A percentile compares a stretch with the other conserved stretches of the same genome.
phyloP scores from a whole-genome alignment of 2,329 filamentous ascomycete species.

The Tolypocladium nubicola region DNA sequence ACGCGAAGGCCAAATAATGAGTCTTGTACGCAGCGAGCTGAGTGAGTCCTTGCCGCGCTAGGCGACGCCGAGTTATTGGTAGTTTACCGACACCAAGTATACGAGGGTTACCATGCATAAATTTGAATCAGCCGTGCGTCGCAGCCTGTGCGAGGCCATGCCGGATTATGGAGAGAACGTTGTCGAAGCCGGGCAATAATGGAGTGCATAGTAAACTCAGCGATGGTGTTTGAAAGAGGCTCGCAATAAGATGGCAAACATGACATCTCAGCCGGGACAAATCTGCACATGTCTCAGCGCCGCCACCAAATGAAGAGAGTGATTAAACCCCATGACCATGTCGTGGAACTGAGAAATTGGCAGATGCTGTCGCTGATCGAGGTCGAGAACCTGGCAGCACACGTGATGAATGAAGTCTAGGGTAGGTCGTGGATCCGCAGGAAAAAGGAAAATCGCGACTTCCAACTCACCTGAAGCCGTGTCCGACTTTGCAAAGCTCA shows the following conservation, averaged over 20 bases:
- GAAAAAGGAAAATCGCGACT: neutral
- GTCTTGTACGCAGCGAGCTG: neutral
- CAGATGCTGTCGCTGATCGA: neutral
- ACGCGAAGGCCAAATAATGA: slow-evolving; percentile 33
- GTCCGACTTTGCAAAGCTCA: neutral
- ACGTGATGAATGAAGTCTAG: neutral
- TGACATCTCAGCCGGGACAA: too few relatives aligned
- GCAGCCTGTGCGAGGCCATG: neutral
- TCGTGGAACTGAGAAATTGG: neutral
- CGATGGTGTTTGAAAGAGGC: neutral
- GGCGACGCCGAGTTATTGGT: neutral
- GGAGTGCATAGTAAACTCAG: too few relatives aligned
- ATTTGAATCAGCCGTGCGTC: neutral
- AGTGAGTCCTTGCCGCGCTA: neutral
- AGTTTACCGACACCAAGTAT: neutral
- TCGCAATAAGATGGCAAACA: neutral
- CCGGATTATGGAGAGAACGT: neutral
- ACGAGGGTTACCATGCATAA: too few relatives aligned
- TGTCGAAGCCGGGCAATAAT: neutral
- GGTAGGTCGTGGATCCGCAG: neutral
- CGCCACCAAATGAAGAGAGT: neutral
- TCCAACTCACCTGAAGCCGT: neutral
- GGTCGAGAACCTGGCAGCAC: neutral
- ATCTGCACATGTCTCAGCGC: neutral
- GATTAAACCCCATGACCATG: neutral